Percentiles rank a stretch among this genome's conserved stretches.
Conservation (phyloP, 306 rosid genomes). For the Elaeagnus macrophylla region DNA sequence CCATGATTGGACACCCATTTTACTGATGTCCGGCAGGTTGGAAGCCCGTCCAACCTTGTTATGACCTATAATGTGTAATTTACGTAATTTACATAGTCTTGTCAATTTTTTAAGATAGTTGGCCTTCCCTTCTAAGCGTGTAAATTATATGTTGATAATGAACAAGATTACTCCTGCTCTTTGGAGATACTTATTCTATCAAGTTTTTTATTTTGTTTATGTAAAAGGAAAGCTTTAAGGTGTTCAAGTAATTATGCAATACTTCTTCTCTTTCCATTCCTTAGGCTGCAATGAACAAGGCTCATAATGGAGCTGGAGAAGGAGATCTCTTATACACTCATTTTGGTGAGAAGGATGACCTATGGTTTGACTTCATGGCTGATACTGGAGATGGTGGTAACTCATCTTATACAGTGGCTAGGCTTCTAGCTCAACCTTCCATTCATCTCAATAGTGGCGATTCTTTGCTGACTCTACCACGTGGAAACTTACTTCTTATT, state of each 20-base stretch:
- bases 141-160: no score
- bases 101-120: no score
- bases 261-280: constrained; percentile 21
- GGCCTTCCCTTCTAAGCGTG: no score
- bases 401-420: constrained; percentile 86
- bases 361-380: constrained; percentile 99
- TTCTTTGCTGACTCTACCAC: constrained; percentile 48
- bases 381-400: constrained; percentile 99
- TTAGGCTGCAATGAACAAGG: constrained; percentile 96
- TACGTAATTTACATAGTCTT: no score
- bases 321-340: constrained; percentile 66
- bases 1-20: no score
- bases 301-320: constrained; percentile 43
- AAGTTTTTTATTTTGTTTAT: background rate
- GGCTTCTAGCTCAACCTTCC: constrained; percentile 83
- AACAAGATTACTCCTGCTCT: no score
- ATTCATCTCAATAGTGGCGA: constrained; percentile 44
- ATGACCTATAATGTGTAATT: no score
- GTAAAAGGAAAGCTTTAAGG: background rate
- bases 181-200: background rate
- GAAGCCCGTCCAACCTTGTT: no score
- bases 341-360: constrained; percentile 61
- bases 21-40: no score
- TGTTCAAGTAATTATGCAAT: background rate
- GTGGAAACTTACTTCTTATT: constrained; percentile 78